phyloP scores from a whole-genome alignment of 805 yeast genomes.

The Wickerhamiella spandovensis region DNA sequence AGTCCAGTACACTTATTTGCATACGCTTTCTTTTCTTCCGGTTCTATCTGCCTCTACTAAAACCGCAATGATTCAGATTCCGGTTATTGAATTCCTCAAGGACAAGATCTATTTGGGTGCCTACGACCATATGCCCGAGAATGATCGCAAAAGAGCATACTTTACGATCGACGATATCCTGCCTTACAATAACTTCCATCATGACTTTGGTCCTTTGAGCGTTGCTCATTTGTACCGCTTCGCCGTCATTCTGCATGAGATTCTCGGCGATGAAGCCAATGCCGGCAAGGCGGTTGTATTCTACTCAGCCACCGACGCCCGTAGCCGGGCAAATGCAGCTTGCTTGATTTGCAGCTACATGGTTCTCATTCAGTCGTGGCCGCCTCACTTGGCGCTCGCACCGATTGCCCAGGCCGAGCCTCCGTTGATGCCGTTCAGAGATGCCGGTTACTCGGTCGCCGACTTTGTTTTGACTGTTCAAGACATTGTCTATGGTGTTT shows the following conservation, averaged over 20 bases:
- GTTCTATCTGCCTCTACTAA: not conserved
- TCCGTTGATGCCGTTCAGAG: constrained; percentile 89
- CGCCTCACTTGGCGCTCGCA: constrained; percentile 93
- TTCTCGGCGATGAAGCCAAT: constrained; percentile 71
- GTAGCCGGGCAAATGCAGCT: constrained; percentile 84
- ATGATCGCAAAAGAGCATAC: constrained; percentile 61
- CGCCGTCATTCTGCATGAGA: constrained; percentile 87
- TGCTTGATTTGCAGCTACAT: constrained; percentile 88
- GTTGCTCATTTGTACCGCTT: constrained; percentile 87
- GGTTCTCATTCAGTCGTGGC: constrained; percentile 92
- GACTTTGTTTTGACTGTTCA: constrained; percentile 90
- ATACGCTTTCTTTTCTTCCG: not conserved
- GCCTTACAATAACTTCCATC: constrained; percentile 87
- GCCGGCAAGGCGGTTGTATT: constrained; percentile 82
- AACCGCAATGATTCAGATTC: not conserved
- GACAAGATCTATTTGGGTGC: constrained; percentile 70
- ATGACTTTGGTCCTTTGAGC: constrained; percentile 94
- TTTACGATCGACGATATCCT: constrained; percentile 88
- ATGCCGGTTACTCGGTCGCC: constrained; percentile 93
- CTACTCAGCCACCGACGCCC: constrained; percentile 70
- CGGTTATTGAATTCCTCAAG: constrained; percentile 26
- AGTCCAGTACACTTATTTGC: not conserved
- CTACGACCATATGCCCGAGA: constrained; percentile 64
- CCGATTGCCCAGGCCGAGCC: constrained; percentile 87
- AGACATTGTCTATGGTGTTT: constrained; percentile 88